phyloP scores from a whole-genome alignment of 257 asterid species.

The Forsythia viridissima region DNA sequence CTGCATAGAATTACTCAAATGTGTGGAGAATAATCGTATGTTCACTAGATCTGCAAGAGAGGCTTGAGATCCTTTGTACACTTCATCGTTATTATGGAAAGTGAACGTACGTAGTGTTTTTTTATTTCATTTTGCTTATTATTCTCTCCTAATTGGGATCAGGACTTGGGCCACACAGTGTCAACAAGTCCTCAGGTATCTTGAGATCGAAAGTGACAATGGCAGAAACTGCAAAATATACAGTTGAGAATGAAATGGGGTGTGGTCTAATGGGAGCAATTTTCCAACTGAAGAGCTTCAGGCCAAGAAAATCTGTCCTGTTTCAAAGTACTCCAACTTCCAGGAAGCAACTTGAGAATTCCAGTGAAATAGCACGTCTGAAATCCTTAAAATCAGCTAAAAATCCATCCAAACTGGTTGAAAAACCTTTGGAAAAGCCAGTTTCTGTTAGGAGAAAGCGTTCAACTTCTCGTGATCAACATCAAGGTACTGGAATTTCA shows the following conservation, averaged over 20 bases:
- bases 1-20: too few relatives aligned
- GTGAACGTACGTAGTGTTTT: not conserved
- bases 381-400: slow-evolving; percentile 25
- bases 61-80: too few relatives aligned
- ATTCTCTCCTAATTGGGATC: not conserved
- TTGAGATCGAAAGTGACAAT: slow-evolving; percentile 11
- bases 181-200: not conserved
- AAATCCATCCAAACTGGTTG: slow-evolving; percentile 4
- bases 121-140: not conserved
- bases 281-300: slow-evolving; percentile 28
- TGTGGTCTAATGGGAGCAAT: slow-evolving; percentile 56
- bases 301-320: slow-evolving; percentile 28
- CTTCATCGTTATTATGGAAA: too few relatives aligned
- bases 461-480: slow-evolving; percentile 16
- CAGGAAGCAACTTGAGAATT: slow-evolving; percentile 8
- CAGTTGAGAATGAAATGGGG: slow-evolving; percentile 38
- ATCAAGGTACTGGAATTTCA: slow-evolving; percentile 9
- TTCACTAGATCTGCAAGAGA: not conserved
- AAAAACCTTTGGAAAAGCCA: slow-evolving; percentile 18
- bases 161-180: too few relatives aligned
- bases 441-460: slow-evolving; percentile 19
- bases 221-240: slow-evolving; percentile 37
- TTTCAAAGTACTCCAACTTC: slow-evolving; percentile 13
- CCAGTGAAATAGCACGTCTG: not conserved
- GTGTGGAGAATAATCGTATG: not conserved